Evolutionary conservation across 176 grass and related monocot genomes (phyloP).

Genomic region (Otatea glauca): DNA sequence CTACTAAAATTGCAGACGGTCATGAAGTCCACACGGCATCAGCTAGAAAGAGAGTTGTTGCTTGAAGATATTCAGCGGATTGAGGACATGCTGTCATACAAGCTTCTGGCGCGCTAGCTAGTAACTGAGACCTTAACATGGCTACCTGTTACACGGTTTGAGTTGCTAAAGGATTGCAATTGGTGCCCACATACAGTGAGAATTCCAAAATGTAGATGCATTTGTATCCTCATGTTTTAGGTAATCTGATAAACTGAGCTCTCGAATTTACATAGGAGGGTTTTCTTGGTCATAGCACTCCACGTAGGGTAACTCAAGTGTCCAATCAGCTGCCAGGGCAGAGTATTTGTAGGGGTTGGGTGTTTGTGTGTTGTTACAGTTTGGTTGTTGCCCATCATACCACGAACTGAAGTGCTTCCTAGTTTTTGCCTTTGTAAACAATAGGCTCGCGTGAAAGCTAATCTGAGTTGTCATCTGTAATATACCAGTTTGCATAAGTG

Average conservation of each 20-base stretch:
- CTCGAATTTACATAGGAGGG: constrained; percentile 46
- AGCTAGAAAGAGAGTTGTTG: constrained; percentile 85
- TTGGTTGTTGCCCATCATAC: constrained; percentile 46
- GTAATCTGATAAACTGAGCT: constrained; percentile 50
- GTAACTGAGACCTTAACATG: constrained; percentile 63
- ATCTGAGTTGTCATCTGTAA: constrained; percentile 23
- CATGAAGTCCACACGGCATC: constrained; percentile 80
- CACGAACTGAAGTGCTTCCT: constrained; percentile 37
- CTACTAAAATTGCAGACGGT: constrained; percentile 63
- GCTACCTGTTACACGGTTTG: constrained; percentile 43
- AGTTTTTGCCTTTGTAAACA: constrained; percentile 42
- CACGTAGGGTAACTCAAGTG: constrained; percentile 48
- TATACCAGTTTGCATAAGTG: constrained; percentile 33
- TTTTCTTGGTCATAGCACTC: constrained; percentile 49
- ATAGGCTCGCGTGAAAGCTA: constrained; percentile 41
- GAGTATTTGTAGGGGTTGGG: constrained; percentile 33
- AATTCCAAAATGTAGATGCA: constrained; percentile 43
- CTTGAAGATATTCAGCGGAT: constrained; percentile 79
- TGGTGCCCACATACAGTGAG: neutral
- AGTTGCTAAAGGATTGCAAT: constrained; percentile 40
- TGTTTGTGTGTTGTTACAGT: constrained; percentile 13
- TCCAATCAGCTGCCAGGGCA: constrained; percentile 43
- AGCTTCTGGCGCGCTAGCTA: constrained; percentile 77
- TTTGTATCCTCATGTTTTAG: constrained; percentile 55
- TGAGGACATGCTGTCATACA: constrained; percentile 89